These are phyloP conservation scores for Flaveria robusta DNA, from an alignment of 129 eudicot species.

Conservation along the genomic window DNA sequence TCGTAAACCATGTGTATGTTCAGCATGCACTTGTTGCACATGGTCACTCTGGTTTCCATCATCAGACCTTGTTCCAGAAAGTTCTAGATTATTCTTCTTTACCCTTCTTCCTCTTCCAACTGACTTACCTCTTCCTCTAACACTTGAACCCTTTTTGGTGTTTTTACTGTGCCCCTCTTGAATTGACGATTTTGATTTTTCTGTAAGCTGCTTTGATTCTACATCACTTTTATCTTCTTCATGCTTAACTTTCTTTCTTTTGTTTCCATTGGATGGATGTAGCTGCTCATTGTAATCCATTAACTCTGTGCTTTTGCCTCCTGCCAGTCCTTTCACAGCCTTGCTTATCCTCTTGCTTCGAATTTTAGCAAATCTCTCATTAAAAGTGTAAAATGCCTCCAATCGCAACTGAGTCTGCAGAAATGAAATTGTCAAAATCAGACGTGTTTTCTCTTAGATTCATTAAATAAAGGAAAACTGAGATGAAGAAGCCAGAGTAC, in stretches of 20 bases:
- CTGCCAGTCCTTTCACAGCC: constrained; percentile 73
- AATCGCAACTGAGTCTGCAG: constrained; percentile 82
- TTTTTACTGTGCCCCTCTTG: constrained; percentile 28
- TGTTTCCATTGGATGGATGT: constrained; percentile 39
- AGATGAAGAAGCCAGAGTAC: constrained; percentile 35
- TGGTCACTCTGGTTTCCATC: constrained; percentile 38
- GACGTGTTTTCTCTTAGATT: constrained; percentile 22
- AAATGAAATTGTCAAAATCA: constrained; percentile 21
- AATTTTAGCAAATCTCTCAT: constrained; percentile 88
- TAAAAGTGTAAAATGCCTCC: constrained; percentile 96
- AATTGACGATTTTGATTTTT: constrained; percentile 20
- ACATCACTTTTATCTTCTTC: constrained; percentile 27
- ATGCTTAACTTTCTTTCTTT: constrained; percentile 40
- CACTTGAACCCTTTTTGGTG: constrained; percentile 35
- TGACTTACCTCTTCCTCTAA: constrained; percentile 36
- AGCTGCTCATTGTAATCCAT: constrained; percentile 32
- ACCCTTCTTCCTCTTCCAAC: constrained; percentile 48
- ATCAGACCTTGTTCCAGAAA: constrained; percentile 47
- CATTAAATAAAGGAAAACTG: constrained; percentile 4
- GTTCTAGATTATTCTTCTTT: constrained; percentile 32
- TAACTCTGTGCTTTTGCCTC: constrained; percentile 43
- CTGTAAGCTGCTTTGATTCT: constrained; percentile 26
- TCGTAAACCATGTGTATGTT: constrained; percentile 41
- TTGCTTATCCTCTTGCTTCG: constrained; percentile 85
- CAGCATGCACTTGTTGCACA: constrained; percentile 38